Evolutionary conservation across 129 eudicot species (phyloP), one percentile per base, ranked within the genome.

Genomic region (Ambrosia trifida): DNA sequence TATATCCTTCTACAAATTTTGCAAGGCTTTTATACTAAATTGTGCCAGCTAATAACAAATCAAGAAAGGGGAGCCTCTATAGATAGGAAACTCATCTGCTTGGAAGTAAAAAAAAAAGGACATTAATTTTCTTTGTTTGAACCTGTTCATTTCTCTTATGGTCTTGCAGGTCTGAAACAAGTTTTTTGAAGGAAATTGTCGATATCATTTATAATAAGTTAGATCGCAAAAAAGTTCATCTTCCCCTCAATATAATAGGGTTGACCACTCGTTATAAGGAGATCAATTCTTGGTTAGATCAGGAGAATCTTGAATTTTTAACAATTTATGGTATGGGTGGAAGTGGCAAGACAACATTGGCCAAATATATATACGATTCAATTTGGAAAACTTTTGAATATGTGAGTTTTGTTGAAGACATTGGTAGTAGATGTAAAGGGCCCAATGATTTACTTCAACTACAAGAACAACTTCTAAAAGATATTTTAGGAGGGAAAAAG

Each of bases 311-410:
- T 32, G 7, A 45, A 7, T 2, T 44, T 45, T 45, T 67, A 13
- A 45, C 58, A 67, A 72, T 79, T 44, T 66, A n/a, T 35, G 83
- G 75, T 49, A 70, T 70, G 75, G 75, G 75, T 6, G 66, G 75
- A 70, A 70, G 75, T 54, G 75, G 75, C 4, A 70, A 70, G 53
- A 70, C 75, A 12, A 70, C 75, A 0, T 4, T 70, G 9, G 75
- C 75, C 24, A 28, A 70, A 9, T 24, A 70, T 16, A 20, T 70
- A 2, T n/a, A 35, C n/a, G 17, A 58, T 19, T 56, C 17, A 18
- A 38, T 53, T 20, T 18, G n/a, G 66, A 44, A 3, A 20, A 14
- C 2, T 19, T 54, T 53, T 54, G 75, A 70, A 54, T 19, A 12
- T 31, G 47, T 7, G 4, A 19, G 66, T 24, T 24, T 70, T 41